These are phyloP conservation scores for Clavispora carvajalis DNA, from an alignment of 805 yeast species.

Conservation along the genomic window DNA sequence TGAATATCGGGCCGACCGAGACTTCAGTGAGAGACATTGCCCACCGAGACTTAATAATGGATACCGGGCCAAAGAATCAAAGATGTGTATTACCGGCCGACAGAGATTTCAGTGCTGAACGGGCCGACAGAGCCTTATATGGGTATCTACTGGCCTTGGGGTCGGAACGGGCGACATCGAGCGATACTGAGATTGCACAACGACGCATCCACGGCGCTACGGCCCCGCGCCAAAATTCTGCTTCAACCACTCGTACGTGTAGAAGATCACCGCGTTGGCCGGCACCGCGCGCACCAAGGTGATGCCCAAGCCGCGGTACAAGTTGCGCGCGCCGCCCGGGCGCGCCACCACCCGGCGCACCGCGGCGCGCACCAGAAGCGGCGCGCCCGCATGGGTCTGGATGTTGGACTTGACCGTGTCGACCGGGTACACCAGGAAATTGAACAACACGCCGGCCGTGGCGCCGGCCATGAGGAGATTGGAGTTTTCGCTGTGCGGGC, in stretches of 20 bases:
- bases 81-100: too few species aligned
- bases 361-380: constrained; percentile 30
- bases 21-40: too few species aligned
- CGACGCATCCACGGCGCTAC: too few species aligned
- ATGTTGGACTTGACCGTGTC: constrained; percentile 86
- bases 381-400: constrained; percentile 52
- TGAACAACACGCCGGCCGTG: constrained; percentile 76
- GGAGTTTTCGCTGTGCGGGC: constrained; percentile 22
- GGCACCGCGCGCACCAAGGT: constrained; percentile 81
- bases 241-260: constrained; percentile 65
- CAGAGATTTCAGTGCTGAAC: too few species aligned
- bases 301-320: constrained; percentile 82
- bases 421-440: constrained; percentile 76
- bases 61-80: too few species aligned
- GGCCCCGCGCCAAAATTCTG: constrained; percentile 13
- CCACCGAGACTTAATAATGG: too few species aligned
- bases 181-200: too few species aligned
- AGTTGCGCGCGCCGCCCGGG: constrained; percentile 58
- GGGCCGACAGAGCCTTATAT: too few species aligned
- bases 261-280: constrained; percentile 83
- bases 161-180: too few species aligned
- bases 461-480: constrained; percentile 78
- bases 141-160: too few species aligned
- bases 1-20: too few species aligned
- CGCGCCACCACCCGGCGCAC: constrained; percentile 25